These are phyloP conservation scores for Cornus kousa DNA, from an alignment of 148 eudicot genomes.

Conservation along the genomic window DNA sequence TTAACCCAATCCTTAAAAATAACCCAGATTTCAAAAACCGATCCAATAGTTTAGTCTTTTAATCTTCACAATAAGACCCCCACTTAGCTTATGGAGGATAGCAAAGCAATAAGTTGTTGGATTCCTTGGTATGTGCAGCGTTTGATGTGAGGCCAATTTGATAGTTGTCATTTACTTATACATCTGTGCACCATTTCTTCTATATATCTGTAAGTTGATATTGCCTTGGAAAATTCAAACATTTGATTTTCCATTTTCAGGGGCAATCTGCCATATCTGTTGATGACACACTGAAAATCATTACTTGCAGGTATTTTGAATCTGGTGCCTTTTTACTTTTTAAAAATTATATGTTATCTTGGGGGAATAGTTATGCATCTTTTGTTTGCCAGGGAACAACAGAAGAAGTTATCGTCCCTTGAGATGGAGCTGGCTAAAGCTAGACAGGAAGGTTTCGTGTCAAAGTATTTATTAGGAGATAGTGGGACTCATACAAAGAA, in stretches of 20 bases:
- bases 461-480: slow-evolving; percentile 41
- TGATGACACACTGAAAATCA: slow-evolving; percentile 75
- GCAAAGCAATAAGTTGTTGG: not conserved
- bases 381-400: slow-evolving; percentile 60
- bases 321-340: slow-evolving; percentile 5
- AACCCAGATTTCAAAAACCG: not conserved
- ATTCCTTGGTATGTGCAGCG: slow-evolving; percentile 6
- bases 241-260: slow-evolving; percentile 36
- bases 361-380: slow-evolving; percentile 2
- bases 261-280: slow-evolving; percentile 71
- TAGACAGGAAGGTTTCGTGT: slow-evolving; percentile 61
- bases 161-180: not conserved
- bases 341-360: not conserved
- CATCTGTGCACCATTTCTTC: not conserved
- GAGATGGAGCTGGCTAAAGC: slow-evolving; percentile 79
- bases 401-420: slow-evolving; percentile 70
- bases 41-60: not conserved
- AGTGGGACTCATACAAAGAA: slow-evolving; percentile 41
- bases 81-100: too few species aligned
- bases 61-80: not conserved
- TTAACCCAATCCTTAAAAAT: not conserved
- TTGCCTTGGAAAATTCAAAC: not conserved
- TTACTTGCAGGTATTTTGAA: slow-evolving; percentile 61
- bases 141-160: not conserved
- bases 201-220: not conserved